Evolutionary conservation across 2,329 filamentous ascomycete species (phyloP), one percentile per base, ranked within the genome.

Genomic region (Dactylellina parvicollis): DNA sequence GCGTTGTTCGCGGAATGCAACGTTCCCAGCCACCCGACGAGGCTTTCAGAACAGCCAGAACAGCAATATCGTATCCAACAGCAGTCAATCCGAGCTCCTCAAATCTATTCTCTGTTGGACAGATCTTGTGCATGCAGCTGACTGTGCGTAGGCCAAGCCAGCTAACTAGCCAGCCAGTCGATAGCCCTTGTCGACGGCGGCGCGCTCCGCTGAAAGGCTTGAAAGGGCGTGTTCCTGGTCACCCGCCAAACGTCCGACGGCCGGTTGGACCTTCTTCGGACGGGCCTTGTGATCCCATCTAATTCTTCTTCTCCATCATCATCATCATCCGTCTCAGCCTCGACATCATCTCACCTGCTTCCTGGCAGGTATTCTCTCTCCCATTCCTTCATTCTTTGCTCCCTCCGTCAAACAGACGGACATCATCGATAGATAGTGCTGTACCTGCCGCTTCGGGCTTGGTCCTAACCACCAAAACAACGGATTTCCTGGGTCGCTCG

Each of bases 241-340:
- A 69, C 40, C 64, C 64, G 64, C 64, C 64, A 69, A 60, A 42
- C 55, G 64, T 22, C 64, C 64, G 64, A 69, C 47, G 55, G 47
- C 64, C 55, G 46, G n/a, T n/a, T n/a, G n/a, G n/a, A n/a, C n/a
- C 38, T 52, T 57, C 52, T 52, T 42, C 12, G 30, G 52, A 22
- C 20, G 30, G 46, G 55, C 54, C 64, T 46, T 69, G 64, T 69
- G 64, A 69, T 61, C 55, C 28, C 42, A 36, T 44, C 55, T 52
- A 34, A 40, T 30, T 42, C 40, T 50, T 36, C 22, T 24, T 67
- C 54, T 57, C 44, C 36, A 38, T 44, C 49, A 20, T 30, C n/a
- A n/a, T 34, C 38, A 26, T 28, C 28, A 9, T 54, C 24, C 34
- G 14, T 14, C 38, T 47, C 40, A 34, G n/a, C 20, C 34, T 54